Evolutionary conservation across 208 protist genomes (phyloP), one percentile per base, ranked within the genome.

Genomic region (Crithidia sp.): DNA sequence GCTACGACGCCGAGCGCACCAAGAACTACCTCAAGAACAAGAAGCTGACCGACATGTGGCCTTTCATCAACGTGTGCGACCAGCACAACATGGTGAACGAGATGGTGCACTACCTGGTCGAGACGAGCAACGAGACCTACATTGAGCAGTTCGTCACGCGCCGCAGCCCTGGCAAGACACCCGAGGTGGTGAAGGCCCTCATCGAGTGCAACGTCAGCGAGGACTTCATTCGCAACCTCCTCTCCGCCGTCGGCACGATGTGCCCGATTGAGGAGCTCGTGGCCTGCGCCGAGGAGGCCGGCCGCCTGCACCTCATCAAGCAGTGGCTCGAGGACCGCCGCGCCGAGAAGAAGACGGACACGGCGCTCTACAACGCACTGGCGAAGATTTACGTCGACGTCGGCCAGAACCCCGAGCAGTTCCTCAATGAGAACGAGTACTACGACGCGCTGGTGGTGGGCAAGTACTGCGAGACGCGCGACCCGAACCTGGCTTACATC

Each of bases 41-140:
- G 69, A 98, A 98, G 72, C 87, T 99, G 19, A 87, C 90, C n/a
- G 98, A 99, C 78, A 91, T 98, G 82, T 96, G 99, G 77, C 99
- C 99, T 40, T 94, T 99, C 63, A 99, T 99, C 81, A 99, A 99
- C 83, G 98, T 99, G 41, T 99, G 99, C 87, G 99, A 99, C 84
- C 89, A 98, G 72, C 98, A 99, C 86, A 92, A 97, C 80, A 99
- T 99, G 75, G 94, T 99, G 54, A 91, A 99, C 67, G 99, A 99
- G 81, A 92, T 99, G 69, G 98, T 99, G 14, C 89, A 95, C 53
- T 99, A 99, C 82, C 88, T 99, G 17, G 98, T 99, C 70, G 87
- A 97, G 55, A 99, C 98, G 67, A 92, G 96, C 79, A 96, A 99
- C 74, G 84, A 96, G 67, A 93, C 94, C 70, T 99, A 96, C 86